Evolutionary conservation across 2,329 filamentous ascomycete genomes (phyloP), one percentile per base, ranked within the genome.

Genomic region (Teratosphaeria viscida): DNA sequence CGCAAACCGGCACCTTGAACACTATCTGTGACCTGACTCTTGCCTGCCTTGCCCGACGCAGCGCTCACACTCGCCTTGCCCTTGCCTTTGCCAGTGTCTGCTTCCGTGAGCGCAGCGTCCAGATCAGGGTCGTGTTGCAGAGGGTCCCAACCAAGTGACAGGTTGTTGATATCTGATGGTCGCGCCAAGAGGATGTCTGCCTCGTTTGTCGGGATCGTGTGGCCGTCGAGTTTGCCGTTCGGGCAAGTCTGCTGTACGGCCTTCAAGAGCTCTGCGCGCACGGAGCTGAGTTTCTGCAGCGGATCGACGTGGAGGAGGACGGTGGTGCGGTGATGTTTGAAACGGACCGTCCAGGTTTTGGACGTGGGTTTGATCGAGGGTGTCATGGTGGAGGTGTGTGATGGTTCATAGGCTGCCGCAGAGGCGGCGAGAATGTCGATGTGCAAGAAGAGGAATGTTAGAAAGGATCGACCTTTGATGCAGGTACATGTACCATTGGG

Each of bases 291-390:
- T 55, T 72, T 70, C 58, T 73, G 66, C 5, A 78, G 70, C 0
- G 76, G 76, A 57, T 78, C 73, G 64, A 73, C 68, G 68, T 79
- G 76, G 0, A 81, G 72, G 52, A 80, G 67, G 61, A 80, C 66
- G 37, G 78, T 80, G 35, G 73, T 77, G 55, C 73, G 75, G 66
- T 73, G 68, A 57, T 75, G 68, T 64, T 80, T 80, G 65, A 80
- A 74, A 60, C 77, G 76, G 34, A 80, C 71, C 0, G 76, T 79
- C 66, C 68, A 72, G 16, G 71, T 73, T 19, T 61, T 61, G 6
- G 70, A 63, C 26, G 63, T 67, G 32, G 72, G 68, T 27, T 62
- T 60, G 54, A 66, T 64, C 43, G 64, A 57, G 12, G 66, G 61
- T 61, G 59, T 63, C 61, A 62, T 62, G 3, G 55, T 57, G 23